These are phyloP conservation scores for Ascochyta koolunga DNA, from an alignment of 2,329 filamentous ascomycete species.

Conservation along the genomic window DNA sequence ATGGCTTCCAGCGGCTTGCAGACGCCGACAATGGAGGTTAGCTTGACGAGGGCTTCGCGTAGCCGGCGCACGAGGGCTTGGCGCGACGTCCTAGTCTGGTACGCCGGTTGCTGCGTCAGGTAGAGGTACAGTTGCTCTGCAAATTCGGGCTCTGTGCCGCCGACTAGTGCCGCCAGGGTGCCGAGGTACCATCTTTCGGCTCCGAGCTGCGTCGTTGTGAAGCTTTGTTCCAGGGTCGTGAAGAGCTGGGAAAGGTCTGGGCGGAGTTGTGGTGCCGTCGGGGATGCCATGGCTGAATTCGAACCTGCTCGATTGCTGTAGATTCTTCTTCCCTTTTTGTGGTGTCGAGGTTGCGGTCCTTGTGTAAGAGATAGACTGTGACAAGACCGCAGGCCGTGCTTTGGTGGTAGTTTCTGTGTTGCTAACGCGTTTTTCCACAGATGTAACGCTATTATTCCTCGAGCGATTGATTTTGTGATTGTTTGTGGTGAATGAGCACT, in stretches of 20 bases:
- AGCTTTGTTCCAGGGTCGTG: neutral
- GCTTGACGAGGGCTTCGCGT: slow-evolving; percentile 65
- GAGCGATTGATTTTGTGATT: neutral
- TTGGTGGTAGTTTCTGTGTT: no score
- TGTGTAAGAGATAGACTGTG: no score
- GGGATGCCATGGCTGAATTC: neutral
- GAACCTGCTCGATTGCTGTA: no score
- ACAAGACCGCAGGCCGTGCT: no score
- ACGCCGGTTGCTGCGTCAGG: slow-evolving; percentile 58
- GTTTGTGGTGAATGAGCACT: no score
- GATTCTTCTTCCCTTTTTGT: neutral
- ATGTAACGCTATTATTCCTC: neutral
- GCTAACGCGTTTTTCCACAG: no score
- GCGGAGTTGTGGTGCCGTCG: neutral
- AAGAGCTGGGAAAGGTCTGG: slow-evolving; percentile 1
- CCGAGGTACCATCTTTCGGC: slow-evolving; percentile 55
- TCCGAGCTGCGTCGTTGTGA: slow-evolving; percentile 47
- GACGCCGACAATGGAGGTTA: slow-evolving; percentile 62
- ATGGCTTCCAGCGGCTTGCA: slow-evolving; percentile 68
- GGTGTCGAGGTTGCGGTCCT: neutral
- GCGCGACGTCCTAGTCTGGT: slow-evolving; percentile 51
- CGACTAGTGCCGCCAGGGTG: slow-evolving; percentile 53
- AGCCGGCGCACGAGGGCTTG: slow-evolving; percentile 58
- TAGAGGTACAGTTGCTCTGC: slow-evolving; percentile 63
- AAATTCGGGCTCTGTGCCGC: slow-evolving; percentile 59